Base-by-base conservation (phyloP, 768 basidiomycete species). In the Boletus vermiculosoides region DNA sequence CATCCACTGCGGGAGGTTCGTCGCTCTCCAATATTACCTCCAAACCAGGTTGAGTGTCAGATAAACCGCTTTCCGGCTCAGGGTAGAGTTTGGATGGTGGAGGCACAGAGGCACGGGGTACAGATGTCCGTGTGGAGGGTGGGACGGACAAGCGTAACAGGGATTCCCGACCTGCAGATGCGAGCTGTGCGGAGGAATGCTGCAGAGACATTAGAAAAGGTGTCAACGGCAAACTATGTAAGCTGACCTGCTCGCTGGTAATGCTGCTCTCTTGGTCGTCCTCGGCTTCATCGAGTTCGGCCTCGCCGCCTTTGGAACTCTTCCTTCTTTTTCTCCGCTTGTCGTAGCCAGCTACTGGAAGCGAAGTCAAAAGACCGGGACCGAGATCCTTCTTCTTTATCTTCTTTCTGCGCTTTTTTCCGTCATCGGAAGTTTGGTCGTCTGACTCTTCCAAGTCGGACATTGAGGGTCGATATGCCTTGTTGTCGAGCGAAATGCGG, bases 401-500 rank as follows among this genome's bases (percentile, higher is more conserved):
- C 60, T 66, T 74, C 54, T 72, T 73, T 74, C 77, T 84, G 69
- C 79, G 79, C 66, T 77, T 79, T 63, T 76, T 78, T 56, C 78
- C 84, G 50, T 74, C 76, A 31, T 78, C 82, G 25, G 81, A 82
- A 33, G 80, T 77, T 48, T 83, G 81, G 49, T 86, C 84, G 34
- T 84, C 86, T 8, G 85, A 84, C 9, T 82, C 80, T 40, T 90
- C 89, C 34, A 82, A 62, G 61, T 88, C 88, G 9, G 85, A 87
- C 54, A 71, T 69, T 1, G 83, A 72, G 20, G 91, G 91, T 52
- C 81, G 81, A 64, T 92, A 94, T 0, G 91, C 91, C 69, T 88
- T 90, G 73, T 92, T 91, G 69, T 93, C 92, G 23, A 75, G 65
- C 0, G 87, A 88, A 59, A 91, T 89, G 33, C 86, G 83, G 62